A percentile compares a stretch with the other conserved stretches of the same genome.
phyloP scores from a whole-genome alignment of 2,329 filamentous ascomycete genomes.

The Claviceps quebecensis region DNA sequence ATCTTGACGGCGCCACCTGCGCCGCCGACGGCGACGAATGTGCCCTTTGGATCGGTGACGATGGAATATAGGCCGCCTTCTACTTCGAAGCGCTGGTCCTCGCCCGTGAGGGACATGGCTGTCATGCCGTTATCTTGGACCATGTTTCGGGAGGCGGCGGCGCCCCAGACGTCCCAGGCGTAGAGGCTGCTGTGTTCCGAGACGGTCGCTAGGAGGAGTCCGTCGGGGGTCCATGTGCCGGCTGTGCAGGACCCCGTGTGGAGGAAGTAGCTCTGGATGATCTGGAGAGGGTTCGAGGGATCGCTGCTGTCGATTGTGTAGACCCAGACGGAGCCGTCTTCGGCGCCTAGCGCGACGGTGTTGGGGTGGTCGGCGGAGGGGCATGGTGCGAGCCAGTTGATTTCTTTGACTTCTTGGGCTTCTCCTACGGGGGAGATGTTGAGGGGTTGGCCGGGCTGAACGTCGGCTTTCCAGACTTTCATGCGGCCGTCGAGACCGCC shows the following conservation, averaged over 20 bases:
- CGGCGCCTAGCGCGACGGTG: slow-evolving; percentile 73
- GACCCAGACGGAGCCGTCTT: slow-evolving; percentile 89
- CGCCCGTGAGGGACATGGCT: slow-evolving; percentile 61
- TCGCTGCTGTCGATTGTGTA: slow-evolving; percentile 68
- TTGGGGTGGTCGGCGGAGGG: slow-evolving; percentile 60
- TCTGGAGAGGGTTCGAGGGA: slow-evolving; percentile 48
- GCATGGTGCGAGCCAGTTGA: slow-evolving; percentile 78
- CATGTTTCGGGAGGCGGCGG: slow-evolving; percentile 46
- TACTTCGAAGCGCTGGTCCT: slow-evolving; percentile 82
- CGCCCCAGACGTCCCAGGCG: slow-evolving; percentile 84
- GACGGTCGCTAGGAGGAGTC: slow-evolving; percentile 73
- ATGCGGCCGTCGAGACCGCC: slow-evolving; percentile 79
- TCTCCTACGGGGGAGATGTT: slow-evolving; percentile 55
- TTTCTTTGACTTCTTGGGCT: slow-evolving; percentile 80
- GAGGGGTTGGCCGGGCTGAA: slow-evolving; percentile 24
- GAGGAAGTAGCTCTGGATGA: slow-evolving; percentile 83
- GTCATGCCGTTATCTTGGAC: slow-evolving; percentile 42
- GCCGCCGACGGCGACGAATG: slow-evolving; percentile 74
- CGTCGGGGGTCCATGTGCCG: slow-evolving; percentile 81
- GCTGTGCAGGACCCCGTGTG: slow-evolving; percentile 80
- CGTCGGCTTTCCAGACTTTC: slow-evolving; percentile 47
- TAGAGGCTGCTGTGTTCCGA: slow-evolving; percentile 79
- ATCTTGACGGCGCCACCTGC: slow-evolving; percentile 77
- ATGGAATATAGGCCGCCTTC: slow-evolving; percentile 86
- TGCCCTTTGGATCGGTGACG: slow-evolving; percentile 64